phyloP scores from a whole-genome alignment of 1,139 yeast species.

The Yamadazyma triangularis region DNA sequence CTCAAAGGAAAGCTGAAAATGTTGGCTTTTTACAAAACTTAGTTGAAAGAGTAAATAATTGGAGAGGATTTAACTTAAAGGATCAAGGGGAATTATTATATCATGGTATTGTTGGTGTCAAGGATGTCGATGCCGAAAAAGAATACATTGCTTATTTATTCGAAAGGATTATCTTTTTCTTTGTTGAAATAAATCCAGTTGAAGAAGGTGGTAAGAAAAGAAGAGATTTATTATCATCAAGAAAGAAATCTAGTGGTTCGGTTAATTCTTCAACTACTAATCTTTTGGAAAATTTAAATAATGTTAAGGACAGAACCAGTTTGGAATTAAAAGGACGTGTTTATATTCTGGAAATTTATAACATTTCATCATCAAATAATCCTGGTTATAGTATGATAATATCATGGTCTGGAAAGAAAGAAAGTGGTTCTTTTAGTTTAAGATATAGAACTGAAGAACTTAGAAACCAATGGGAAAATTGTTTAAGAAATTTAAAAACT shows the following conservation, averaged over 20 bases:
- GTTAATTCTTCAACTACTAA: constrained; percentile 35
- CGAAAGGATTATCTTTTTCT: constrained; percentile 81
- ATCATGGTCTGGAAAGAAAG: constrained; percentile 78
- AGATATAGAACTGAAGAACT: constrained; percentile 68
- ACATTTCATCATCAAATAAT: constrained; percentile 38
- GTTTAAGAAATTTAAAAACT: constrained; percentile 44
- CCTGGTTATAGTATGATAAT: constrained; percentile 56
- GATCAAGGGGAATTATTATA: constrained; percentile 83
- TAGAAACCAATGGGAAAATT: constrained; percentile 65
- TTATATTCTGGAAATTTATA: constrained; percentile 63
- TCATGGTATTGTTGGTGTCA: constrained; percentile 74
- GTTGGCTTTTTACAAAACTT: constrained; percentile 65
- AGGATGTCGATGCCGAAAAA: constrained; percentile 72
- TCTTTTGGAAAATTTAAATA: constrained; percentile 32
- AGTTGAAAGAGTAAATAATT: constrained; percentile 71
- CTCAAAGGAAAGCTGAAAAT: constrained; percentile 90
- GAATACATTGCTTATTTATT: constrained; percentile 89
- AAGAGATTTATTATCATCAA: constrained; percentile 32
- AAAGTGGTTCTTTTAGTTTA: constrained; percentile 68
- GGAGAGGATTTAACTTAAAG: constrained; percentile 87
- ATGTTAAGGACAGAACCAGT: constrained; percentile 27
- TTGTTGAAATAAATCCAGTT: constrained; percentile 40
- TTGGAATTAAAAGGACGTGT: constrained; percentile 65
- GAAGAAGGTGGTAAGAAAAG: constrained; percentile 27
- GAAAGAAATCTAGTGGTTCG: constrained; percentile 37